phyloP scores from a whole-genome alignment of 1,139 yeast species.

The Geotrichum histeridarum region DNA sequence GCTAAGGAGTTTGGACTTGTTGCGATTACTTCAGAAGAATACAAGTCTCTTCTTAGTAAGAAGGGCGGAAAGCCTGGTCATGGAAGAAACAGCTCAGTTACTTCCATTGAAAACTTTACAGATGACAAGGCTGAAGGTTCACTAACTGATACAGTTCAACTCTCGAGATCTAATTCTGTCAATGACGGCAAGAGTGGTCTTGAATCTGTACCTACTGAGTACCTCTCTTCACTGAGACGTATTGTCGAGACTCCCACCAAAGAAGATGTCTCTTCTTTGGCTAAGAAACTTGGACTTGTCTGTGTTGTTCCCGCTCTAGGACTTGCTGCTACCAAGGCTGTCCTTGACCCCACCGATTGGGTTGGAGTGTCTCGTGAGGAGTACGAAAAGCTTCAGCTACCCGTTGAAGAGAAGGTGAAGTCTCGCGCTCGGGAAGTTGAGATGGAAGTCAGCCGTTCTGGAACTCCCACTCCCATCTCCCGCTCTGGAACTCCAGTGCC shows the following conservation, averaged over 20 bases:
- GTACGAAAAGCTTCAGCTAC: constrained; percentile 22
- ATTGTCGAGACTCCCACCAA: constrained; percentile 36
- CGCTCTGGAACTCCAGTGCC: constrained; percentile 6
- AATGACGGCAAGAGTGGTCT: constrained; percentile 19
- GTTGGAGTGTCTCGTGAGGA: constrained; percentile 44
- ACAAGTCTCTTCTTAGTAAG: constrained; percentile 29
- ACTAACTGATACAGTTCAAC: neutral
- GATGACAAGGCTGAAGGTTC: constrained; percentile 15
- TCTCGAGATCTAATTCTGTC: constrained; percentile 14
- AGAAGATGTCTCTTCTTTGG: constrained; percentile 33
- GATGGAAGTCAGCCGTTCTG: constrained; percentile 2
- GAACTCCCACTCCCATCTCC: constrained; percentile 11
- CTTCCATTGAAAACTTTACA: constrained; percentile 3
- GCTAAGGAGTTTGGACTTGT: constrained; percentile 41
- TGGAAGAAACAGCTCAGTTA: constrained; percentile 22
- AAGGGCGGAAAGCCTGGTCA: constrained; percentile 21
- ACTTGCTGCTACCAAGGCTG: constrained; percentile 5
- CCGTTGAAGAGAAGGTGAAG: constrained; percentile 16
- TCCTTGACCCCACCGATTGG: constrained; percentile 32
- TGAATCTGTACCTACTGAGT: constrained; percentile 36
- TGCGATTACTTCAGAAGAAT: constrained; percentile 39
- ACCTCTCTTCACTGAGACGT: constrained; percentile 33
- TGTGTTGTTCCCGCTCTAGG: constrained; percentile 12
- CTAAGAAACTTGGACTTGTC: constrained; percentile 30
- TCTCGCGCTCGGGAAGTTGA: constrained; percentile 14